A percentile compares a stretch with the other conserved stretches of the same genome.
phyloP scores from a whole-genome alignment of 2,329 filamentous ascomycete genomes.

The Zalaria sp. region DNA sequence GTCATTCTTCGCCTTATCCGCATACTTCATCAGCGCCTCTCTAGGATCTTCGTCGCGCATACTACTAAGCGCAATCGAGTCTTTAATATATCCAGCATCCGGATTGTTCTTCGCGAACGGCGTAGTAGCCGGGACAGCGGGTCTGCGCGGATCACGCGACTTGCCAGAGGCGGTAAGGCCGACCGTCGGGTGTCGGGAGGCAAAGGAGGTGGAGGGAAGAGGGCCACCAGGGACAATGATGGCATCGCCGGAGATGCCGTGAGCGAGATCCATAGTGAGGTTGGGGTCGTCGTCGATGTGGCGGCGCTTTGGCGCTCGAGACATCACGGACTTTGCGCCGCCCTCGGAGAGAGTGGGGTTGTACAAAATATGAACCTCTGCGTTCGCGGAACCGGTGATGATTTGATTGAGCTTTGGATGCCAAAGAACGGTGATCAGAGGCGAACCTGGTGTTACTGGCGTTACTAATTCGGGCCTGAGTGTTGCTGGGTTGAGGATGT shows the following conservation, averaged over 20 bases:
- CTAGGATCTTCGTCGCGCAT: conserved; percentile 96
- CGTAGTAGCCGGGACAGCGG: conserved; percentile 71
- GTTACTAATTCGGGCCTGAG: conserved; percentile 73
- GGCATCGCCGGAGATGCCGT: conserved; percentile 70
- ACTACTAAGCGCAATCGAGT: conserved; percentile 75
- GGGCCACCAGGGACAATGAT: conserved; percentile 46
- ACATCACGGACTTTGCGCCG: conserved; percentile 82
- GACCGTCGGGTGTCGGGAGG: conserved; percentile 51
- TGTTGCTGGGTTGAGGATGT: conserved; percentile 89
- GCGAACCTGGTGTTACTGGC: conserved; percentile 70
- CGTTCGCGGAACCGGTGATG: conserved; percentile 81
- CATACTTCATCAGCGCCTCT: conserved; percentile 89
- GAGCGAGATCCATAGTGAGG: conserved; percentile 69
- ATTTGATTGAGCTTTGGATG: conserved; percentile 94
- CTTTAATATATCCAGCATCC: conserved; percentile 75
- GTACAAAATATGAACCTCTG: conserved; percentile 80
- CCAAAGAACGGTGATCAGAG: conserved; percentile 78
- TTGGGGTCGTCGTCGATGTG: conserved; percentile 89
- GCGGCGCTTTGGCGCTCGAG: conserved; percentile 81
- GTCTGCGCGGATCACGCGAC: conserved; percentile 65
- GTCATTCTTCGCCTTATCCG: conserved; percentile 81
- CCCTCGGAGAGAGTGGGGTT: conserved; percentile 68
- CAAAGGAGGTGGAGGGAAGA: conserved; percentile 27
- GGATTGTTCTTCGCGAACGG: conserved; percentile 85
- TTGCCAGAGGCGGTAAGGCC: conserved; percentile 68